Conservation (phyloP, 2,329 filamentous ascomycete species). For the Xylaria sp. region DNA sequence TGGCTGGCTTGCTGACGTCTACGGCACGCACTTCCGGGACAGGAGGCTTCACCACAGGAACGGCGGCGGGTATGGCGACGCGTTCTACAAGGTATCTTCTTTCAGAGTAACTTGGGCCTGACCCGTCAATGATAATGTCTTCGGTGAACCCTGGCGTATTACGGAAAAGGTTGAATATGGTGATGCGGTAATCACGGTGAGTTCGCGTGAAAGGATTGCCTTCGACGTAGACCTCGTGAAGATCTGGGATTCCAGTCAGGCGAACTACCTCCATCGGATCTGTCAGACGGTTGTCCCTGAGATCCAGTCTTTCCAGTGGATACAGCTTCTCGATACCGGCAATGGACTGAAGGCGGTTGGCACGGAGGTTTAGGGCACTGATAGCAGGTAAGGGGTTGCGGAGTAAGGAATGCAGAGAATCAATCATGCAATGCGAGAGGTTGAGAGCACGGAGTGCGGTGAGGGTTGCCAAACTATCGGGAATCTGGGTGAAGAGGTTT, state of each 20-base stretch:
- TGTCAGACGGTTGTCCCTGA: constrained; percentile 87
- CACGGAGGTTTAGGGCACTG: constrained; percentile 86
- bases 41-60: constrained; percentile 75
- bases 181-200: constrained; percentile 81
- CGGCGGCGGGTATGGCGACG: constrained; percentile 71
- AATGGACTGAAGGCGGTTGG: constrained; percentile 83
- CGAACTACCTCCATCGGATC: constrained; percentile 90
- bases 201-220: constrained; percentile 91
- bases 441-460: constrained; percentile 91
- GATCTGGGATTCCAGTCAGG: constrained; percentile 86
- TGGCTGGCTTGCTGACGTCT: constrained; percentile 69
- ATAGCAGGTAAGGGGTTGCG: constrained; percentile 90
- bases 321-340: constrained; percentile 87
- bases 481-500: constrained; percentile 92
- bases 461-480: constrained; percentile 83
- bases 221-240: constrained; percentile 89
- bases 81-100: constrained; percentile 82
- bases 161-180: constrained; percentile 95
- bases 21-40: constrained; percentile 64
- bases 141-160: constrained; percentile 86
- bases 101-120: constrained; percentile 82
- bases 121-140: constrained; percentile 86
- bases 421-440: constrained; percentile 96
- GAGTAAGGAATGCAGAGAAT: constrained; percentile 83
- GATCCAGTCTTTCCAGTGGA: constrained; percentile 85